A percentile compares a stretch with the other conserved stretches of the same genome.
Conservation (phyloP, 2,329 filamentous ascomycete genomes). For the Alternaria sp. region DNA sequence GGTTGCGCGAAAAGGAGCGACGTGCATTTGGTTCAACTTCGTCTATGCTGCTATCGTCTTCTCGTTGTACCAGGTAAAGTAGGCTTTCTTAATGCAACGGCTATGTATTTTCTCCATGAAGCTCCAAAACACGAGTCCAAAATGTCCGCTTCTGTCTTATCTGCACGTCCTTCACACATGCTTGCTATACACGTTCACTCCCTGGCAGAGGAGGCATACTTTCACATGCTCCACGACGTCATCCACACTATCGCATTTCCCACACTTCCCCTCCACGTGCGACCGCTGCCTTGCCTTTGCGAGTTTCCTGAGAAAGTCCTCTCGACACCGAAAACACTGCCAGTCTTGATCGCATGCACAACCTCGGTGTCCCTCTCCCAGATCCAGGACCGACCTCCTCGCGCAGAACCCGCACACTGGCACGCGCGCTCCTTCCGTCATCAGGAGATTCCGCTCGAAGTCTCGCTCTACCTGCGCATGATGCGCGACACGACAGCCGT, state of each 20-base stretch:
- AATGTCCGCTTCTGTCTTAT: background rate
- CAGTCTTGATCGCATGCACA: constrained; percentile 10
- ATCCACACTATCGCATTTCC: background rate
- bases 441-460: constrained; percentile 8
- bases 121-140: no score
- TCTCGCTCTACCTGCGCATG: background rate
- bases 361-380: background rate
- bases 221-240: background rate
- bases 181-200: background rate
- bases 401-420: constrained; percentile 7
- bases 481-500: constrained; percentile 8
- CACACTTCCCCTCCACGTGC: constrained; percentile 1
- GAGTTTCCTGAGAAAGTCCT: background rate
- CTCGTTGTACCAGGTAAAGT: background rate
- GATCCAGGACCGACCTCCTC: background rate
- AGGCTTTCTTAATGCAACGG: background rate
- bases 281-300: constrained; percentile 1
- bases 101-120: background rate
- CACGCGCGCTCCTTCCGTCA: constrained; percentile 8
- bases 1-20: background rate
- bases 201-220: background rate
- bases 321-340: constrained; percentile 13
- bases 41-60: background rate
- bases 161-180: background rate
- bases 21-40: background rate